Percentiles rank a stretch among this genome's conserved stretches.
These are phyloP conservation scores for Auricularia cornea DNA, from an alignment of 768 basidiomycete species.

Conservation along the genomic window DNA sequence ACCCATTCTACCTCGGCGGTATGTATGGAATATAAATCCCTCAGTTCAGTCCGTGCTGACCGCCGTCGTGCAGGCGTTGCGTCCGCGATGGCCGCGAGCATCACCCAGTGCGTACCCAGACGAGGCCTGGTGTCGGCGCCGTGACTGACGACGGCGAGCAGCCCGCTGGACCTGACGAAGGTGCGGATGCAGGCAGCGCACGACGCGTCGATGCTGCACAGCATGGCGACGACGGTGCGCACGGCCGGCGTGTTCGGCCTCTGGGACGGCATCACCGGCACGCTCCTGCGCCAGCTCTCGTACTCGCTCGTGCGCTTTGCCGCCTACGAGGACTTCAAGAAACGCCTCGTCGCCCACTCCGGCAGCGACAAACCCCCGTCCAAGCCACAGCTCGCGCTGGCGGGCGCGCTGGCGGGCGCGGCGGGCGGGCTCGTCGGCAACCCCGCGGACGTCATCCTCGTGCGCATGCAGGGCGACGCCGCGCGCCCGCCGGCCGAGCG, in stretches of 20 bases:
- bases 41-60: not conserved
- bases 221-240: slow-evolving; percentile 71
- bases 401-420: slow-evolving; percentile 45
- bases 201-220: slow-evolving; percentile 83
- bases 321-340: slow-evolving; percentile 81
- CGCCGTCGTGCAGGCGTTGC: slow-evolving; percentile 44
- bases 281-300: slow-evolving; percentile 87
- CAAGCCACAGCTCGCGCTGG: not conserved
- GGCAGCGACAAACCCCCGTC: slow-evolving; percentile 7
- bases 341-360: slow-evolving; percentile 38
- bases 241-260: slow-evolving; percentile 73
- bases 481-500: slow-evolving; percentile 82
- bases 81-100: slow-evolving; percentile 80
- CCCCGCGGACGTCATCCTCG: slow-evolving; percentile 79
- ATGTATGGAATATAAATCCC: slow-evolving; percentile 13
- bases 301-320: slow-evolving; percentile 91
- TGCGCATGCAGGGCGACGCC: slow-evolving; percentile 82
- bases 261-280: slow-evolving; percentile 81
- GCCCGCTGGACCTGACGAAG: slow-evolving; percentile 84
- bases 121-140: not conserved
- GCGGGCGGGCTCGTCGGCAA: slow-evolving; percentile 87
- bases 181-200: slow-evolving; percentile 87
- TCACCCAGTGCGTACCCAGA: slow-evolving; percentile 56
- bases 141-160: slow-evolving; percentile 18
- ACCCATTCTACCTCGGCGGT: slow-evolving; percentile 85